Percentiles rank a stretch among this genome's conserved stretches.
Conservation (phyloP, 1,284 basidiomycete genomes). For the Leccinum subrobustum region DNA sequence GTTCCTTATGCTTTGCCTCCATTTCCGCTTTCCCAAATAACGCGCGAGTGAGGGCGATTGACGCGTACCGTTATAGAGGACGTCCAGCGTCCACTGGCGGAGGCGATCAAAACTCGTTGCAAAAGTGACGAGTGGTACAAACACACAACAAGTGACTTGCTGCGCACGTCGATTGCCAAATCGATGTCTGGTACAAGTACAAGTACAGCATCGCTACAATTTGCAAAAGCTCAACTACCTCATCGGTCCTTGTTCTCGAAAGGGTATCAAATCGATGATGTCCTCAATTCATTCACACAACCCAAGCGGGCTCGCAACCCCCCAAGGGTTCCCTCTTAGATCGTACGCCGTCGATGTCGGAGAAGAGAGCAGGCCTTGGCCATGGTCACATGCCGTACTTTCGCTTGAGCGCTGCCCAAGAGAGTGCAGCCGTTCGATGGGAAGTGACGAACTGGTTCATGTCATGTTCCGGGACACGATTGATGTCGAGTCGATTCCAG, state of each 20-base stretch:
- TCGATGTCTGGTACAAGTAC: constrained; percentile 12
- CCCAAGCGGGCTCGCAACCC: neutral
- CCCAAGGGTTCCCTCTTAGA: neutral
- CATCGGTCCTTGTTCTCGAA: constrained; percentile 18
- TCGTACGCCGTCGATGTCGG: neutral
- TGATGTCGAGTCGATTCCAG: constrained; percentile 77
- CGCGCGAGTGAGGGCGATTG: neutral
- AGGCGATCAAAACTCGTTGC: neutral
- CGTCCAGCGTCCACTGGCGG: no score
- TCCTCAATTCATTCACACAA: neutral
- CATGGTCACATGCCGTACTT: constrained; percentile 56
- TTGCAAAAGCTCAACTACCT: constrained; percentile 14
- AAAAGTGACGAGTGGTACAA: neutral
- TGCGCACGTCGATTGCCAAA: constrained; percentile 13
- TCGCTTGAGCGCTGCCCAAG: constrained; percentile 67
- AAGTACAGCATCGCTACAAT: constrained; percentile 17
- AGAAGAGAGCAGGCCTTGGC: neutral
- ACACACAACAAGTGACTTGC: neutral
- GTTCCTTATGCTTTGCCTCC: neutral
- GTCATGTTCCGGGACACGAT: constrained; percentile 76
- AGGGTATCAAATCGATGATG: constrained; percentile 33
- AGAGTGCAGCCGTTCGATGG: constrained; percentile 54
- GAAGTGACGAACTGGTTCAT: constrained; percentile 69
- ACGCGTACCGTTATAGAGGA: constrained; percentile 6
- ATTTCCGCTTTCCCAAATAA: neutral